Base-by-base conservation (phyloP, 306 rosid genomes). In the Morella rubra region DNA sequence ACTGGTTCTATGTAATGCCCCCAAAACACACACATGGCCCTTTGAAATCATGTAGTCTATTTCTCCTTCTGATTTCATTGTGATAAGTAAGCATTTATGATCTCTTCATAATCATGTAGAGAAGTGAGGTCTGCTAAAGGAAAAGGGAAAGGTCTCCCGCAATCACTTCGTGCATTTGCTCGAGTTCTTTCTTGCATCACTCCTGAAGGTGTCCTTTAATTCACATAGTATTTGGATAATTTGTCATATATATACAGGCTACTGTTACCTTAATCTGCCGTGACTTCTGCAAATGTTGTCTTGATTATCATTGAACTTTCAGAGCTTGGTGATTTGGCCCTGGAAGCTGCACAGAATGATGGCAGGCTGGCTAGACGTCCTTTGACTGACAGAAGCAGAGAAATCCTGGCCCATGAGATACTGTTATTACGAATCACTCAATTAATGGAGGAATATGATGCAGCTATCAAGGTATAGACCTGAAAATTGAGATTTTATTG, bases 121-220 rank as follows among this genome's bases (percentile, higher is more conserved):
- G 96, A 93, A 81, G 91, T 93, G 76, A 83, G 66, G 71, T 82
- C 83, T 19, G 81, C 81, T 77, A 72, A 59, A 32, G 87, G 87
- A 66, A 93, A 85, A 69, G 96, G 90, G 85, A 88, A 83, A 83
- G 96, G 98, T 69, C 74, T 93, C 79, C 92, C 96, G 0, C 97
- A 85, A 66, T 89, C 98, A 75, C 88, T 91, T 73, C 90, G 90
- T 47, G 97, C 98, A 56, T 80, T 88, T 87, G 93, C 87, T 71
- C 92, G 96, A 65, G 83, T 89, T 82, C 73, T 85, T 47, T 49
- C 93, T 73, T 91, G 97, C 80, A 45, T 80, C 76, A 74, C 82
- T 40, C 76, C 75, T 74, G 87, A 87, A 27, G 93, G 93, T 90
- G 76, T 32, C 50, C 27, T 52, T 51, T 51, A 16, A 37, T 52